A percentile compares a stretch with the other conserved stretches of the same genome.
These are phyloP conservation scores for Ceratocystis eucalypticola DNA, from an alignment of 2,329 filamentous ascomycete genomes.

Conservation along the genomic window DNA sequence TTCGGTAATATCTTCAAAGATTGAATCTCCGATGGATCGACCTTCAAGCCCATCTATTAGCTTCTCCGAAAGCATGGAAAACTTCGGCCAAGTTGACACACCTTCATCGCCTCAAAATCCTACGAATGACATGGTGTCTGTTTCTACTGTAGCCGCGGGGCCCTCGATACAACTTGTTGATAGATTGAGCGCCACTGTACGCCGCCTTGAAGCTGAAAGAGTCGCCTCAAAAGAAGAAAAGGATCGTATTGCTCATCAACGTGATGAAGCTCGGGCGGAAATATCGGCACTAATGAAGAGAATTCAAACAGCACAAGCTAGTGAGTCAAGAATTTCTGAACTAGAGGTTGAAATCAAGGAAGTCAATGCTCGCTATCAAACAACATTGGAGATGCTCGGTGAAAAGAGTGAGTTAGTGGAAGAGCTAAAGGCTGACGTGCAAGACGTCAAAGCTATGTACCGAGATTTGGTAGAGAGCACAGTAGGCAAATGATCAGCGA, in stretches of 20 bases:
- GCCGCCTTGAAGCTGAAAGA: conserved; percentile 82
- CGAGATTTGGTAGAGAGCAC: conserved; percentile 80
- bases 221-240: conserved; percentile 80
- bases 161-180: conserved; percentile 92
- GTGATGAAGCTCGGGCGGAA: conserved; percentile 82
- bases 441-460: conserved; percentile 93
- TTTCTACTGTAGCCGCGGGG: conserved; percentile 78
- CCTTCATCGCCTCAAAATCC: conserved; percentile 52
- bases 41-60: conserved; percentile 1
- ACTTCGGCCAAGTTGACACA: conserved; percentile 37
- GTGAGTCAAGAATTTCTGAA: conserved; percentile 45
- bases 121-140: conserved; percentile 73
- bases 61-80: conserved; percentile 4
- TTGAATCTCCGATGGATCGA: conserved; percentile 7
- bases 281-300: conserved; percentile 87
- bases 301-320: conserved; percentile 53
- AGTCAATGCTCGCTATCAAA: conserved; percentile 69
- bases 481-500: conserved; percentile 28
- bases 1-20: background rate
- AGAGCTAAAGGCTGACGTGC: conserved; percentile 76
- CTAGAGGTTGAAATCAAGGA: conserved; percentile 55
- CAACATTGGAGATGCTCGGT: conserved; percentile 83
- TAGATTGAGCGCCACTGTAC: conserved; percentile 85
- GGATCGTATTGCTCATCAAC: conserved; percentile 61
- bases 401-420: conserved; percentile 95